Evolutionary conservation across 2,329 filamentous ascomycete genomes (phyloP).

Genomic region (Colletotrichum sojae): DNA sequence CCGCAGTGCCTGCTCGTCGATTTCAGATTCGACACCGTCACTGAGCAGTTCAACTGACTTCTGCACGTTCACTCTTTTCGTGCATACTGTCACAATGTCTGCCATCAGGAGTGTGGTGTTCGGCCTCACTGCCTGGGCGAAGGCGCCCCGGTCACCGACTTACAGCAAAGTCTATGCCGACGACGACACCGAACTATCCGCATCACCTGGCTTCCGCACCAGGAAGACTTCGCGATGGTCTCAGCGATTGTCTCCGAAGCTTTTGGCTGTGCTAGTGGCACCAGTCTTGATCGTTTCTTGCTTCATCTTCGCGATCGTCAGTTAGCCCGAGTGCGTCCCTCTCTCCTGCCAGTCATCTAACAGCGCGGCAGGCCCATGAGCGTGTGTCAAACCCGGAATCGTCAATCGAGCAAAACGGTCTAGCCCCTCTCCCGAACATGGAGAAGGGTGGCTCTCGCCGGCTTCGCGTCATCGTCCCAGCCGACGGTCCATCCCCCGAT

Average conservation of each 20-base stretch:
- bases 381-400: not conserved
- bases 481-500: slow-evolving; percentile 44
- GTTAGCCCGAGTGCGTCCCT: not conserved
- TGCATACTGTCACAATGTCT: slow-evolving; percentile 1
- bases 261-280: slow-evolving; percentile 5
- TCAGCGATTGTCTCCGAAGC: slow-evolving; percentile 1
- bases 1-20: too few relatives aligned
- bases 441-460: slow-evolving; percentile 25
- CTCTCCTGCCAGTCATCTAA: not conserved
- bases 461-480: slow-evolving; percentile 48
- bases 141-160: not conserved
- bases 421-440: not conserved
- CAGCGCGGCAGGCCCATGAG: slow-evolving; percentile 2
- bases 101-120: not conserved
- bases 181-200: slow-evolving; percentile 5
- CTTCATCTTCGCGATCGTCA: slow-evolving; percentile 14
- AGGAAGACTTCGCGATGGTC: slow-evolving; percentile 5
- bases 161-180: slow-evolving; percentile 24
- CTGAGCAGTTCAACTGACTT: not conserved
- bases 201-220: not conserved
- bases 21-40: too few relatives aligned
- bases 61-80: not conserved
- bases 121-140: slow-evolving; percentile 5
- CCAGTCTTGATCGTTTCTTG: slow-evolving; percentile 13
- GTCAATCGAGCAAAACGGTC: not conserved